A percentile compares a stretch with the other conserved stretches of the same genome.
Evolutionary conservation across 257 asterid genomes (phyloP).

Genomic region (Fraxinus cuspidata): DNA sequence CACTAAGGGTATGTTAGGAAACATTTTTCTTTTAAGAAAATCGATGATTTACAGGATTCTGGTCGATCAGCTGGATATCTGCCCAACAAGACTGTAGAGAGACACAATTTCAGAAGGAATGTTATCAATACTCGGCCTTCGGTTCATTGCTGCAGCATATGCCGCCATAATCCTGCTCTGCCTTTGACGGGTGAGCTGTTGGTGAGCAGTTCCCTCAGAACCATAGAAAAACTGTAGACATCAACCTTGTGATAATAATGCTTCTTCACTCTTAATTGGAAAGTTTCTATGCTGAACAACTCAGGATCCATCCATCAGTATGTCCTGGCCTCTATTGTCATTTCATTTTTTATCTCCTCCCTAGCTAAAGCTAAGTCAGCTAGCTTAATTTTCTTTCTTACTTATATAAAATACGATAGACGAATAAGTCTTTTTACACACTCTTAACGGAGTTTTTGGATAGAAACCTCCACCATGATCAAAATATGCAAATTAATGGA

Average conservation of each 20-base stretch:
- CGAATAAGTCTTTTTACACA: too few species aligned
- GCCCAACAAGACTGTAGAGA: too few species aligned
- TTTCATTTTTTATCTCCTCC: slow-evolving; percentile 53
- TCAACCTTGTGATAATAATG: slow-evolving; percentile 63
- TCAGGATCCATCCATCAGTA: slow-evolving; percentile 83
- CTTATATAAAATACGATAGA: too few species aligned
- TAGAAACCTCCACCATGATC: too few species aligned
- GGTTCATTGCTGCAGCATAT: slow-evolving; percentile 49
- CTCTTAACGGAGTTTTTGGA: too few species aligned
- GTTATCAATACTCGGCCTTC: too few species aligned
- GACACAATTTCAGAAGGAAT: too few species aligned
- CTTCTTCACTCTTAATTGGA: slow-evolving; percentile 46
- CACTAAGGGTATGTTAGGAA: too few species aligned
- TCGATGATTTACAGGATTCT: too few species aligned
- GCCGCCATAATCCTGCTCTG: slow-evolving; percentile 53
- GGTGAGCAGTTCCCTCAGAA: slow-evolving; percentile 64
- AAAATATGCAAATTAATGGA: too few species aligned
- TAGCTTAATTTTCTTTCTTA: slow-evolving; percentile 33
- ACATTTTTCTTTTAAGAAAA: too few species aligned
- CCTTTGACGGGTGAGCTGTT: slow-evolving; percentile 64
- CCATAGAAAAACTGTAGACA: slow-evolving; percentile 69
- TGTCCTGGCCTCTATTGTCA: slow-evolving; percentile 68
- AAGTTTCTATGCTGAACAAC: slow-evolving; percentile 48
- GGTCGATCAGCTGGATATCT: too few species aligned
- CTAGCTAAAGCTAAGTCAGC: slow-evolving; percentile 73